Conservation (phyloP, 2,329 filamentous ascomycete genomes). For the Aspergillus ibericus region DNA sequence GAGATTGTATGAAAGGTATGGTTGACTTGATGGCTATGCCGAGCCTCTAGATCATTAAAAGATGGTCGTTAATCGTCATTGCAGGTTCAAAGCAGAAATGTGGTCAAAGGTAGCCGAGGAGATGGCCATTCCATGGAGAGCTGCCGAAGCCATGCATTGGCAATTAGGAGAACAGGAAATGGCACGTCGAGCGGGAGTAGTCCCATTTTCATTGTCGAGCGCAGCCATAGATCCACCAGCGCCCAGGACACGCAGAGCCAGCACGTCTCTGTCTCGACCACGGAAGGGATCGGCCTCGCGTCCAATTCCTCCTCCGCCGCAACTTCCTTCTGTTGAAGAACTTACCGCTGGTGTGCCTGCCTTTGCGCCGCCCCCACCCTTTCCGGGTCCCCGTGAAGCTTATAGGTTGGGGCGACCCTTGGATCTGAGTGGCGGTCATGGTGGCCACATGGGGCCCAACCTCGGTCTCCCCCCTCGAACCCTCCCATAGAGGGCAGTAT, state of each 20-base stretch:
- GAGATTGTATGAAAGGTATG: constrained; percentile 88
- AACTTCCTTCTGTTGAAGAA: constrained; percentile 48
- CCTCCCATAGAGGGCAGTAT: constrained; percentile 28
- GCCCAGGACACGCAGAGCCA: constrained; percentile 38
- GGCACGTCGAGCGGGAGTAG: constrained; percentile 85
- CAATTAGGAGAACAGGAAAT: constrained; percentile 91
- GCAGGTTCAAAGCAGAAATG: constrained; percentile 95
- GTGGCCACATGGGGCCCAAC: constrained; percentile 32
- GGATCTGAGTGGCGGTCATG: constrained; percentile 31
- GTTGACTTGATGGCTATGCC: constrained; percentile 14
- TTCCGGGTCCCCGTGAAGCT: constrained; percentile 35
- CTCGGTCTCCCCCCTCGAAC: constrained; percentile 39
- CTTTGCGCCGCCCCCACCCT: constrained; percentile 40
- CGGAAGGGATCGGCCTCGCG: constrained; percentile 42
- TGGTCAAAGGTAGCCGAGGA: constrained; percentile 95
- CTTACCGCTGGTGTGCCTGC: constrained; percentile 49
- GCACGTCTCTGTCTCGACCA: constrained; percentile 40
- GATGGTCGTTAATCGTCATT: constrained; percentile 11
- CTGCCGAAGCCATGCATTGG: constrained; percentile 98
- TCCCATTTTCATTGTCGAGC: constrained; percentile 73
- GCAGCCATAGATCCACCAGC: constrained; percentile 53
- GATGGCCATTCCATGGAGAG: constrained; percentile 92
- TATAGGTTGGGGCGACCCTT: constrained; percentile 36
- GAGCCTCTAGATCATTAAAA: not conserved
- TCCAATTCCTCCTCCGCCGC: constrained; percentile 34